Base-by-base conservation (phyloP, 116 monocot species). In the Iris pallida region DNA sequence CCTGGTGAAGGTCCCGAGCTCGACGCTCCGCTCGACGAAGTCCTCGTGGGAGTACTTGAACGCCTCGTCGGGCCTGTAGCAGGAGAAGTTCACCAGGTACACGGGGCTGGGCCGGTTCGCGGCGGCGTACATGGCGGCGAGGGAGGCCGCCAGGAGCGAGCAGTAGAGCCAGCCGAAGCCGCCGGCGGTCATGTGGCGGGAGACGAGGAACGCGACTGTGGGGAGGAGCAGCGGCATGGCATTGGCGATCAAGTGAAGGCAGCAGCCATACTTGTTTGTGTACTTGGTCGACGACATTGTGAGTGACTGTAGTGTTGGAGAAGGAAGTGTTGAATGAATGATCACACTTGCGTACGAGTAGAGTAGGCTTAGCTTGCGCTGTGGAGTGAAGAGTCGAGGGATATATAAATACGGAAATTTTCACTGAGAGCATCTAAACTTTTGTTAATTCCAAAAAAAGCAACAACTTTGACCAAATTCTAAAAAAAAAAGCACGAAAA, bases 51-150 rank as follows among this genome's bases (percentile, higher is more conserved):
- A 47, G 55, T 56, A 65, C 65, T 57, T 65, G 57, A 43, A 64
- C 8, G 65, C 55, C 4, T 73, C 73, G 4, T 57, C 46, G 5
- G 55, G 65, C 65, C 65, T 73, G 65, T 65, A 65, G 73, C 73
- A 73, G 16, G 73, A 64, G 45, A 73, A 73, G 19, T 65, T 57
- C 8, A 73, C 7, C n/a, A 73, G 14, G 65, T 65, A 65, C 53
- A 73, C 65, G 0, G 65, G 19, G 2, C 46, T 42, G 16, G 15
- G 57, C 45, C 47, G 45, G 65, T 16, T 7, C n/a, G n/a, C 30
- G 30, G 30, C 30, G 4, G 20, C 44, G 57, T 67, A 67, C 19
- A 53, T 7, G 14, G 54, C 41, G 16, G 54, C 7, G 55, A 55
- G 10, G 7, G 67, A 53, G 43, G n/a, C 53, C 42, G 53, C 53